Conservation (phyloP, 1,284 basidiomycete species). For the Ustilago tritici region DNA sequence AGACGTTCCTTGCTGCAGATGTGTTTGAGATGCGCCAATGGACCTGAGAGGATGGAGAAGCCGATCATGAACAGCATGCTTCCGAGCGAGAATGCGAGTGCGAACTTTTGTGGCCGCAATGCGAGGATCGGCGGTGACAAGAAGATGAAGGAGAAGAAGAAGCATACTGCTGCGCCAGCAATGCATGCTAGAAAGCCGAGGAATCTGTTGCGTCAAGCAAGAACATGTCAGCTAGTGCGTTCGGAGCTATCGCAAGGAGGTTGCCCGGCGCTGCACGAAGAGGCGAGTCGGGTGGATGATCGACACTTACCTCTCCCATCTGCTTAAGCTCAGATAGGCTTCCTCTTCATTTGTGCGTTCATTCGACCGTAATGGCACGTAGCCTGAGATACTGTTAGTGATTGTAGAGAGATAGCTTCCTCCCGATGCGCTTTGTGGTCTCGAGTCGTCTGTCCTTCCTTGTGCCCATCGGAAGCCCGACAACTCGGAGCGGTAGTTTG, state of each 20-base stretch:
- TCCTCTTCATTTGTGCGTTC: conserved; percentile 93
- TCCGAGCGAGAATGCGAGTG: conserved; percentile 65
- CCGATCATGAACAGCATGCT: conserved; percentile 68
- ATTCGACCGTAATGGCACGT: conserved; percentile 86
- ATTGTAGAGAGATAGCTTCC: conserved; percentile 59
- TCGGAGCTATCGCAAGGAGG: neutral
- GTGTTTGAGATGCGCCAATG: conserved; percentile 65
- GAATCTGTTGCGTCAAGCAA: conserved; percentile 71
- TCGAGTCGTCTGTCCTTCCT: conserved; percentile 59
- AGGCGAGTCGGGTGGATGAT: neutral
- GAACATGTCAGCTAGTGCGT: neutral
- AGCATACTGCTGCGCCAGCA: conserved; percentile 90
- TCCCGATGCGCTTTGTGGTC: conserved; percentile 19
- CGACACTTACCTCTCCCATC: conserved; percentile 66
- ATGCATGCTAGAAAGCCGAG: conserved; percentile 93
- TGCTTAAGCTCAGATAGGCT: conserved; percentile 76
- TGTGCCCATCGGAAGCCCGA: conserved; percentile 64
- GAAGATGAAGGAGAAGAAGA: conserved; percentile 90
- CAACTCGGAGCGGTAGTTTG: conserved; percentile 57
- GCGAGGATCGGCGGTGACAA: conserved; percentile 80
- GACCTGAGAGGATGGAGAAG: conserved; percentile 66
- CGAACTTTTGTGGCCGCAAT: conserved; percentile 65
- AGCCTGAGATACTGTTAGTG: conserved; percentile 76
- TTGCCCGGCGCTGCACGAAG: neutral
- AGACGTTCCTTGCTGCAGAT: conserved; percentile 71